phyloP scores from a whole-genome alignment of 2,329 filamentous ascomycete genomes.

The Onygenales sp. region DNA sequence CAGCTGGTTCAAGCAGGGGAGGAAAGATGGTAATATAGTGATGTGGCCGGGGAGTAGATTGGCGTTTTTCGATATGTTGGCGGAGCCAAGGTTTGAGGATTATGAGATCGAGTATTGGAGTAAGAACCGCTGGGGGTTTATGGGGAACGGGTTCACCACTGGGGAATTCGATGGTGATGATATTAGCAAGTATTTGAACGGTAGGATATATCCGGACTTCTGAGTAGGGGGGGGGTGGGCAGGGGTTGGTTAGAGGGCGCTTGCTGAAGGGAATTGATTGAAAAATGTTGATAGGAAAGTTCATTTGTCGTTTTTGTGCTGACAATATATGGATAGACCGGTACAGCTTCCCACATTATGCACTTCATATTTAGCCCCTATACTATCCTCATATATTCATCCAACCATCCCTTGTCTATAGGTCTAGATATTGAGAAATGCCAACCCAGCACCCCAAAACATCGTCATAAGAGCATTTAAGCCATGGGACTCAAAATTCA shows the following conservation, averaged over 20 bases:
- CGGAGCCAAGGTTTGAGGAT: slow-evolving; percentile 10
- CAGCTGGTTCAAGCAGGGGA: slow-evolving; percentile 16
- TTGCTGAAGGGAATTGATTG: too few relatives aligned
- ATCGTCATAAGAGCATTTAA: neutral
- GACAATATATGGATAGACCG: too few relatives aligned
- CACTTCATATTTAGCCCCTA: too few relatives aligned
- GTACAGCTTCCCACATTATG: too few relatives aligned
- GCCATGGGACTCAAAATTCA: neutral
- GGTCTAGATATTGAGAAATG: too few relatives aligned
- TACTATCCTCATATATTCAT: too few relatives aligned
- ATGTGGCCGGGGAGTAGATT: slow-evolving; percentile 18
- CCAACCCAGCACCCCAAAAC: too few relatives aligned
- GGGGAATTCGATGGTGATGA: slow-evolving; percentile 9
- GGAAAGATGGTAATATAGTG: slow-evolving; percentile 13
- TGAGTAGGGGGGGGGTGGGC: neutral
- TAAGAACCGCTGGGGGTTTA: slow-evolving; percentile 11
- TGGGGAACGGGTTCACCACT: slow-evolving; percentile 11
- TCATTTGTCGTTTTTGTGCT: too few relatives aligned
- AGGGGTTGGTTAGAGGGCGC: neutral
- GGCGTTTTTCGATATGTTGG: slow-evolving; percentile 9
- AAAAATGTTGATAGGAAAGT: too few relatives aligned
- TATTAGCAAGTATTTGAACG: slow-evolving; percentile 10
- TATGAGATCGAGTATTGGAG: slow-evolving; percentile 13
- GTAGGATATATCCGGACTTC: slow-evolving; percentile 8
- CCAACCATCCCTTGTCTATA: too few relatives aligned